Conservation (phyloP, 306 rosid genomes). For the Cyclanthera cordifolia region DNA sequence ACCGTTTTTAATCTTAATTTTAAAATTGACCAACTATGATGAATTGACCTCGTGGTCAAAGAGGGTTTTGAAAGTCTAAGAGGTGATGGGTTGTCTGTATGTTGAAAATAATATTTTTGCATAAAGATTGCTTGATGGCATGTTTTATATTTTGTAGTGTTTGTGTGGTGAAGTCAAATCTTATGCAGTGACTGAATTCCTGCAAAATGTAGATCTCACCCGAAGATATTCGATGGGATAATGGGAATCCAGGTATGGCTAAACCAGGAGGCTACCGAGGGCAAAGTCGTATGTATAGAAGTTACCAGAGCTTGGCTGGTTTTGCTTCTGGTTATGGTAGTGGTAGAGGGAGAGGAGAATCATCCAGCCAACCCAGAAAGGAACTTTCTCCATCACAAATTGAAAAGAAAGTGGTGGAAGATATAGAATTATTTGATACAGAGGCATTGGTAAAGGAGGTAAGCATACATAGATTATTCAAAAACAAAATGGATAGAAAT, state of each 20-base stretch:
- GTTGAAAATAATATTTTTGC: background rate
- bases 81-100: background rate
- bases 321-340: conserved; percentile 40
- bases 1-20: too few species aligned
- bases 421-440: conserved; percentile 66
- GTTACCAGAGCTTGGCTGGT: conserved; percentile 31
- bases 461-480: conserved; percentile 15
- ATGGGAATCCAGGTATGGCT: conserved; percentile 34
- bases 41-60: too few species aligned
- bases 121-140: background rate
- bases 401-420: conserved; percentile 42
- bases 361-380: conserved; percentile 38
- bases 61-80: too few species aligned
- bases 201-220: conserved; percentile 48
- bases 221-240: conserved; percentile 81
- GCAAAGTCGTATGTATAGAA: conserved; percentile 48
- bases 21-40: too few species aligned
- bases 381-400: conserved; percentile 45
- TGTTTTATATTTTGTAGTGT: background rate
- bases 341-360: conserved; percentile 61
- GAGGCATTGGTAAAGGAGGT: conserved; percentile 83
- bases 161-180: background rate
- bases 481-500: background rate
- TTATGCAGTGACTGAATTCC: background rate
- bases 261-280: conserved; percentile 38